Conservation (phyloP, 331 rosid genomes). For the Spiraea crenata region DNA sequence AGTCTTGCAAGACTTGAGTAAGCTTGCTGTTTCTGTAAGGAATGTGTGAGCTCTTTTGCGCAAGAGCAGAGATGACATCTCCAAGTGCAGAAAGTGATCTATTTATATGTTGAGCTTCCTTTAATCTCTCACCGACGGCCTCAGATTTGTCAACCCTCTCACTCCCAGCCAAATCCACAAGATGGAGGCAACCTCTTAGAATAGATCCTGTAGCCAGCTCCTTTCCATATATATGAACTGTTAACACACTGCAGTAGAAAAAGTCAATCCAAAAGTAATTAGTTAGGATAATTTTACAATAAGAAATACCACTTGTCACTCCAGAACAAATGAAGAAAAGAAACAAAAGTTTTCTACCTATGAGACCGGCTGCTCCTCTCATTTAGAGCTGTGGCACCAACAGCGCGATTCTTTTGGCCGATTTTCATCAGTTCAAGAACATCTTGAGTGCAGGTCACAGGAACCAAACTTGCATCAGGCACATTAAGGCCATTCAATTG, state of each 20-base stretch:
- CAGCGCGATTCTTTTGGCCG: conserved; percentile 88
- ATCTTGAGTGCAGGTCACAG: conserved; percentile 82
- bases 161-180: conserved; percentile 98
- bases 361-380: conserved; percentile 99
- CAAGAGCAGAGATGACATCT: conserved; percentile 96
- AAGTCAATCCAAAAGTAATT: conserved; percentile 7
- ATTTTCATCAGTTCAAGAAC: conserved; percentile 86
- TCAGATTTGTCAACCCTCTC: conserved; percentile 98
- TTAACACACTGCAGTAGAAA: conserved; percentile 68
- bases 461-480: conserved; percentile 90
- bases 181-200: conserved; percentile 95
- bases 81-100: conserved; percentile 98
- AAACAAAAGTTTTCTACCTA: conserved; percentile 42
- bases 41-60: conserved; percentile 87
- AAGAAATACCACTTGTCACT: background rate
- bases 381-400: conserved; percentile 96
- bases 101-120: conserved; percentile 96
- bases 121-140: conserved; percentile 95
- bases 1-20: conserved; percentile 95
- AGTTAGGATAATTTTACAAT: conserved; percentile 1
- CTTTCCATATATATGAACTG: conserved; percentile 83
- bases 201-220: conserved; percentile 73
- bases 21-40: conserved; percentile 98
- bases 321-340: conserved; percentile 1
- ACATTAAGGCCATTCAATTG: conserved; percentile 93